Evolutionary conservation across 805 yeast species (phyloP), one percentile per base, ranked within the genome.

Genomic region (Ogataea paradorogensis): DNA sequence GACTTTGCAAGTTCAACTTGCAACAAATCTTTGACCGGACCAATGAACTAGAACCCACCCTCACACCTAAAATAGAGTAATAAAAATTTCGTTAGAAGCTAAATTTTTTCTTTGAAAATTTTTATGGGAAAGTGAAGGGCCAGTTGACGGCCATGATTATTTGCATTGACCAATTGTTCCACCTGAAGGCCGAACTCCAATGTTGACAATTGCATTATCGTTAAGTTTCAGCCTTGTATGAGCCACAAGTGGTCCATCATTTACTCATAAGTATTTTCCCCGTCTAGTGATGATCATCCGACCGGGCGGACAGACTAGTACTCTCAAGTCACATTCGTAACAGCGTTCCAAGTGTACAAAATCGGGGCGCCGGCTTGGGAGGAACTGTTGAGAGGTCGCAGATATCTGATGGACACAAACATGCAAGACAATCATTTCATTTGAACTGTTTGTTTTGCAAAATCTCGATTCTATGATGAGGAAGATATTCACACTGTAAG

Each of bases 11-110:
- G 55, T 88, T 74, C 63, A 93, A 93, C 57, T 63, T 93, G 29
- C 91, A 87, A 56, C 95, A 84, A 64, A 82, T 91, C 13, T 84
- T 71, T 56, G 91, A 74, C 35, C 67, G 67, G 46, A 47, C 46
- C 5, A 49, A 51, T 33, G 59, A 56, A 15, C 42, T 47, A 26
- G 35, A 23, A 14, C 30, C 10, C 13, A 27, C 13, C 36, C 42
- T 27, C 18, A 29, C 38, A 30, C 37, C 28, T 22, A 22, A 10
- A 6, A 22, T 5, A 29, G 9, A 20, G 11, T 13, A 20, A 15
- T 11, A 27, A 27, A 8, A 27, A 29, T 18, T 18, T 18, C 20
- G 23, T 15, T 23, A 11, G 10, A 9, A 5, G 7, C 25, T 23
- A 23, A 23, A 23, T 5, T 5, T 23, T 16, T 21, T 31, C 20